A percentile compares a stretch with the other conserved stretches of the same genome.
Evolutionary conservation across 225 moss, liverwort and hornwort species (phyloP).

Genomic region (Marchantia paleacea): DNA sequence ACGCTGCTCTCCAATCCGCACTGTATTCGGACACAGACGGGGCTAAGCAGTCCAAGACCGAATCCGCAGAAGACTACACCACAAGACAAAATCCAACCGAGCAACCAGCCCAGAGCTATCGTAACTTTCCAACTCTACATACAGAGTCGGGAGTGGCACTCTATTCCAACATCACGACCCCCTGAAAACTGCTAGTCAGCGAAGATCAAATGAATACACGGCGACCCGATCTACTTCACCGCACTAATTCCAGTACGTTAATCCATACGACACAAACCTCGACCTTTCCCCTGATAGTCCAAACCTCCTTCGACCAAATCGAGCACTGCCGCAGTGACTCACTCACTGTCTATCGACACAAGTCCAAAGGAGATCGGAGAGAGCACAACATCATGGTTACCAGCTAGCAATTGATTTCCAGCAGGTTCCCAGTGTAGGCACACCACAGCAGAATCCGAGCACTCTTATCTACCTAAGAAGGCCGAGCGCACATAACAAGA

Average conservation of each 20-base stretch:
- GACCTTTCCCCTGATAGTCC: background rate
- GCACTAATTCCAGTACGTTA: background rate
- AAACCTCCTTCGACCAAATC: background rate
- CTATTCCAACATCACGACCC: background rate
- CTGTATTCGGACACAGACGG: background rate
- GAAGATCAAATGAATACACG: background rate
- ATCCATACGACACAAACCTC: background rate
- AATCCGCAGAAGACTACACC: background rate
- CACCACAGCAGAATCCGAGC: background rate
- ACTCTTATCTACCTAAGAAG: background rate
- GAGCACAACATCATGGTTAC: background rate
- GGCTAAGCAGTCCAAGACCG: background rate
- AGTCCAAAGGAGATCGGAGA: constrained; percentile 6
- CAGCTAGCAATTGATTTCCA: background rate
- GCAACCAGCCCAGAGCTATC: background rate
- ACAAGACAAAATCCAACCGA: background rate
- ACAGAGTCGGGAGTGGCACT: background rate
- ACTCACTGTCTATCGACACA: background rate
- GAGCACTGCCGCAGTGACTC: background rate
- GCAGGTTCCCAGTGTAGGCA: too few relatives aligned
- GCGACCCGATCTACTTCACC: background rate
- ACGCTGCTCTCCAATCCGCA: constrained; percentile 3
- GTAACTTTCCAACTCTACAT: background rate
- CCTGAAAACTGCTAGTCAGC: background rate
- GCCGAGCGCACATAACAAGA: background rate